Percentiles rank a stretch among this genome's conserved stretches.
Conservation (phyloP, 2,329 filamentous ascomycete species). For the Exophiala bonariae region DNA sequence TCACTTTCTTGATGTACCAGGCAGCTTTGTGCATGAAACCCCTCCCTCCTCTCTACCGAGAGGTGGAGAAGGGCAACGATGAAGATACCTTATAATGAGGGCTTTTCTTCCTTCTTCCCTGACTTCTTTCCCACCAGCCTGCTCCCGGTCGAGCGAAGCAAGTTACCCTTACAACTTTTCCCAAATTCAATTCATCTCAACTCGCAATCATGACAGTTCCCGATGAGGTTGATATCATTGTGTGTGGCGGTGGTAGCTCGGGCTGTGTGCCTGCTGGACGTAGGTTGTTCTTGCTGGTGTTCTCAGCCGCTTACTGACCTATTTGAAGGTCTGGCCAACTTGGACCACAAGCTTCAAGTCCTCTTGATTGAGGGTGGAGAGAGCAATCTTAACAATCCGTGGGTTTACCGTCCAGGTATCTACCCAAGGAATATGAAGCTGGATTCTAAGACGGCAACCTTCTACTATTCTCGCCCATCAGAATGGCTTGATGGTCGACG, state of each 20-base stretch:
- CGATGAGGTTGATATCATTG: conserved; percentile 79
- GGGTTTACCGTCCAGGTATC: conserved; percentile 72
- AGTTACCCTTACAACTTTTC: conserved; percentile 1
- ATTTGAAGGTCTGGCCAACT: conserved; percentile 58
- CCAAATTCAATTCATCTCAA: background rate
- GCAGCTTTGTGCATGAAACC: conserved; percentile 14
- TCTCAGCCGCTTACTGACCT: conserved; percentile 36
- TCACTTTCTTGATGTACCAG: conserved; percentile 6
- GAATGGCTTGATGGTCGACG: conserved; percentile 70
- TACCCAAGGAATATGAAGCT: conserved; percentile 75
- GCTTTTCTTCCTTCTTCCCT: conserved; percentile 4
- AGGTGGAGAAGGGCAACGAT: conserved; percentile 11
- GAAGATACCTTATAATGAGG: conserved; percentile 18
- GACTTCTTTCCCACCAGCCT: conserved; percentile 15
- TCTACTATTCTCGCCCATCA: conserved; percentile 75
- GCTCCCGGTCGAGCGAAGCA: conserved; percentile 29
- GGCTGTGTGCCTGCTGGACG: conserved; percentile 42
- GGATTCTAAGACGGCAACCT: conserved; percentile 78
- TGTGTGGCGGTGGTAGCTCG: conserved; percentile 71
- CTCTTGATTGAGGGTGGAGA: conserved; percentile 71
- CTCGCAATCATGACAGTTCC: conserved; percentile 58
- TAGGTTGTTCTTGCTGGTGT: conserved; percentile 14
- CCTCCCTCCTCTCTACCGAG: conserved; percentile 21
- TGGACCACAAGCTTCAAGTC: conserved; percentile 72
- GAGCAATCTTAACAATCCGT: conserved; percentile 75